Base-by-base conservation (phyloP, 352 stramenopile genomes). In the Pythium utonaiense region DNA sequence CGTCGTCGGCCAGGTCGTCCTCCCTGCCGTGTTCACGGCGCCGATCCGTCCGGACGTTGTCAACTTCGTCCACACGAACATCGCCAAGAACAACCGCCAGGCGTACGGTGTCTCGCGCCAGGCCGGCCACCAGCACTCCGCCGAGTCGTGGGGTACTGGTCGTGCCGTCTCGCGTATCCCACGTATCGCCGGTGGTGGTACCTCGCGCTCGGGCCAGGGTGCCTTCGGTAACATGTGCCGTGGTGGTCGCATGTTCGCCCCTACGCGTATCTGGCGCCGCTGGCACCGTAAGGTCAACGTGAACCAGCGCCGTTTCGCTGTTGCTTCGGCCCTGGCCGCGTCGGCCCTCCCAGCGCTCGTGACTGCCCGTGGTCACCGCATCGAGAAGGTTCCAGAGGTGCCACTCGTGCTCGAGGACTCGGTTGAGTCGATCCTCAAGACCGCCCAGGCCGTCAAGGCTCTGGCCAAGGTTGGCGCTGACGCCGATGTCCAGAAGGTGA, bases 71-170 rank as follows among this genome's bases (percentile, higher is more conserved):
- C 97, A 99, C 91, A 99, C 93, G 41, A 98, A 99, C 89, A 98
- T 99, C 86, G 95, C 95, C 81, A 99, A 99, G 93, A 99, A 99
- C 88, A 85, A 97, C 69, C 95, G 97, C 76, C 97, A 99, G 84
- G 91, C 97, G 22, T 99, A 99, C 85, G 94, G 89, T 72, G 97
- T 99, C 44, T 98, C 86, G 66, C 95, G 97, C 59, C 79, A 86
- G 40, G 97, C 97, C 41, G 96, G 97, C 73, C 97, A 99, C 83
- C 83, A 98, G 75, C 94, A 97, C 80, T 98, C 96, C 49, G 97
- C 97, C 50, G 88, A 97, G 68, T 99, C 96, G 25, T 99, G 97
- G 97, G 97, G 97, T 72, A 99, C 97, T 49, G 97, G 97, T 65
- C 96, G 97, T 74, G 97, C 97, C 67, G 97, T 99, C 48, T 96